These are phyloP conservation scores for Backusella morwellensis DNA, from an alignment of 192 early-diverging fungal genomes.

Conservation along the genomic window DNA sequence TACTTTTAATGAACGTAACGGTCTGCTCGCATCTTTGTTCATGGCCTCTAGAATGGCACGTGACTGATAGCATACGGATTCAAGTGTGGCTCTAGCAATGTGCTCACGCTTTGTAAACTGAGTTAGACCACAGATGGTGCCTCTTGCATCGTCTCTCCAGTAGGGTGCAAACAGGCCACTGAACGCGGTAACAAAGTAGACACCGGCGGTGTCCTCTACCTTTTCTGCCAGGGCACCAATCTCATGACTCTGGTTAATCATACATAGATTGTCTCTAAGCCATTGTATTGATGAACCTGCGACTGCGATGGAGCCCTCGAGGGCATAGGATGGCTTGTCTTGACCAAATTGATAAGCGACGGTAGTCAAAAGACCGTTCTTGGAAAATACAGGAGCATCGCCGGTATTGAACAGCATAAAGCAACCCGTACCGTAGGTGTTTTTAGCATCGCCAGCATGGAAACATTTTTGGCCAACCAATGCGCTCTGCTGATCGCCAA, in stretches of 20 bases:
- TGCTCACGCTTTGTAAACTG: conserved; percentile 86
- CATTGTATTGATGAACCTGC: conserved; percentile 91
- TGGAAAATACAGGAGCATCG: conserved; percentile 65
- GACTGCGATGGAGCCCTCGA: conserved; percentile 91
- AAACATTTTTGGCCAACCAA: conserved; percentile 95
- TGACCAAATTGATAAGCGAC: conserved; percentile 87
- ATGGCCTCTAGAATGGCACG: conserved; percentile 87
- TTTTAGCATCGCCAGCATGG: conserved; percentile 84
- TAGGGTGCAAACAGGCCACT: conserved; percentile 92
- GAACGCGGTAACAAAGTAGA: conserved; percentile 96
- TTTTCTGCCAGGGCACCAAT: conserved; percentile 67
- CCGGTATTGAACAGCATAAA: conserved; percentile 98
- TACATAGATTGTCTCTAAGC: conserved; percentile 82
- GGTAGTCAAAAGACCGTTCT: conserved; percentile 85
- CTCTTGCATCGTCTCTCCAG: conserved; percentile 90
- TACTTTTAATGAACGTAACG: conserved; percentile 76
- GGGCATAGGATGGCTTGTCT: conserved; percentile 72
- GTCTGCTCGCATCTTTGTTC: conserved; percentile 71
- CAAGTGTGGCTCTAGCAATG: conserved; percentile 84
- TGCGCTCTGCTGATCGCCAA: conserved; percentile 96
- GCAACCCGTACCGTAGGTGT: conserved; percentile 96
- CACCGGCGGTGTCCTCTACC: conserved; percentile 77
- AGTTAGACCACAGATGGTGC: conserved; percentile 83
- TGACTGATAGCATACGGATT: conserved; percentile 90
- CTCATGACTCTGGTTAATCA: conserved; percentile 70